Evolutionary conservation across 2,329 filamentous ascomycete genomes (phyloP).

Genomic region (Beauveria medogensis): DNA sequence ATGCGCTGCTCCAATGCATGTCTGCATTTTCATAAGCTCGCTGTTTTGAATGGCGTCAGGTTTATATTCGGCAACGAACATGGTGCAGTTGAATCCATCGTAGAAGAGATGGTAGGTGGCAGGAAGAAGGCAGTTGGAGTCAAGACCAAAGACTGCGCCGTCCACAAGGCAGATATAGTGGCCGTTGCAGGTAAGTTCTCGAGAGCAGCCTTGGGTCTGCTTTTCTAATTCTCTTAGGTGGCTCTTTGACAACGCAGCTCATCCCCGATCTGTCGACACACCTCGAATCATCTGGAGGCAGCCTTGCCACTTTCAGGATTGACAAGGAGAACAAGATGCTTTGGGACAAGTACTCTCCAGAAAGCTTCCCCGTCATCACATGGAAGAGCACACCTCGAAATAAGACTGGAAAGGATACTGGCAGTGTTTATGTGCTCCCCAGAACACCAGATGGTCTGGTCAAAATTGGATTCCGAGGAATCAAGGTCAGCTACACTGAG

Average conservation of each 20-base stretch:
- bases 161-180: slow-evolving; percentile 16
- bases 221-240: slow-evolving; percentile 16
- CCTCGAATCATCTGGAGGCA: slow-evolving; percentile 23
- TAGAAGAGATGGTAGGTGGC: slow-evolving; percentile 11
- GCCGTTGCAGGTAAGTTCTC: slow-evolving; percentile 19
- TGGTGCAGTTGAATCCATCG: slow-evolving; percentile 18
- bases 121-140: slow-evolving; percentile 15
- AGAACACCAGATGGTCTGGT: slow-evolving; percentile 20
- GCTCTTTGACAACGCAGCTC: slow-evolving; percentile 24
- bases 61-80: slow-evolving; percentile 20
- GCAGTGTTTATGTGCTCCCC: slow-evolving; percentile 23
- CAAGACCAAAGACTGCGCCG: slow-evolving; percentile 16
- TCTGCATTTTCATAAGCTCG: slow-evolving; percentile 15
- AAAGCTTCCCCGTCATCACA: slow-evolving; percentile 24
- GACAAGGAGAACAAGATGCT: slow-evolving; percentile 16
- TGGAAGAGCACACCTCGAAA: slow-evolving; percentile 24
- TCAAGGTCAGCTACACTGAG: slow-evolving; percentile 16
- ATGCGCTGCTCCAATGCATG: slow-evolving; percentile 18
- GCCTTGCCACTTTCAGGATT: slow-evolving; percentile 22
- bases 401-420: slow-evolving; percentile 21
- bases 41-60: slow-evolving; percentile 17
- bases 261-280: slow-evolving; percentile 21
- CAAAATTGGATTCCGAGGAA: slow-evolving; percentile 23
- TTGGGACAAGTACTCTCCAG: slow-evolving; percentile 26
- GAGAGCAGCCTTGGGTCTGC: neutral